These are phyloP conservation scores for Myriosclerotinia duriaeana DNA, from an alignment of 2,329 filamentous ascomycete species.

Conservation along the genomic window DNA sequence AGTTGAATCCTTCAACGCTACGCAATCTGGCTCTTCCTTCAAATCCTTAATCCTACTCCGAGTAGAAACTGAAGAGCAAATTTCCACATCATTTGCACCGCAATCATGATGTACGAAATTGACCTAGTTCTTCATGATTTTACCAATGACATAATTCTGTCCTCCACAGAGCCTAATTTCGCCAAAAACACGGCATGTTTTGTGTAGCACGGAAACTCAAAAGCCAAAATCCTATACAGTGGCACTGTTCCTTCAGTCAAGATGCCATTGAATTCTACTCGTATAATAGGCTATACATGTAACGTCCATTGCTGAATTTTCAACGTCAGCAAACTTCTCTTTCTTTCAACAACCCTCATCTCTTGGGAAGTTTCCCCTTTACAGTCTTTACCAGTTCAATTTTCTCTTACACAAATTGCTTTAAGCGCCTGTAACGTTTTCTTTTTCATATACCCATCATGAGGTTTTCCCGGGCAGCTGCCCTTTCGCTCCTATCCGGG, in stretches of 20 bases:
- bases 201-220: neutral
- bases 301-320: neutral
- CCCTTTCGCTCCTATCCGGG: slow-evolving; percentile 11
- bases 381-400: slow-evolving; percentile 15
- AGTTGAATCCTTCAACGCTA: slow-evolving; percentile 12
- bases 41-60: neutral
- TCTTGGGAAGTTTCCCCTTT: slow-evolving; percentile 10
- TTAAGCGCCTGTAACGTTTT: neutral
- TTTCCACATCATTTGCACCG: slow-evolving; percentile 12
- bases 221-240: slow-evolving; percentile 11
- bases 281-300: slow-evolving; percentile 5
- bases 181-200: neutral
- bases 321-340: neutral
- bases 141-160: neutral
- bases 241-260: slow-evolving; percentile 4
- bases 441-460: slow-evolving; percentile 9
- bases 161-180: slow-evolving; percentile 11
- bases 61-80: slow-evolving; percentile 15
- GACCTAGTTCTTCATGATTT: neutral
- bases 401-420: neutral
- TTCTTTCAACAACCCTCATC: neutral
- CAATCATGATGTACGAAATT: slow-evolving; percentile 11
- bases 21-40: slow-evolving; percentile 5
- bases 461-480: slow-evolving; percentile 15
- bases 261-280: neutral